Conservation (phyloP, 2,329 filamentous ascomycete species). For the Lecanicillium sp. region DNA sequence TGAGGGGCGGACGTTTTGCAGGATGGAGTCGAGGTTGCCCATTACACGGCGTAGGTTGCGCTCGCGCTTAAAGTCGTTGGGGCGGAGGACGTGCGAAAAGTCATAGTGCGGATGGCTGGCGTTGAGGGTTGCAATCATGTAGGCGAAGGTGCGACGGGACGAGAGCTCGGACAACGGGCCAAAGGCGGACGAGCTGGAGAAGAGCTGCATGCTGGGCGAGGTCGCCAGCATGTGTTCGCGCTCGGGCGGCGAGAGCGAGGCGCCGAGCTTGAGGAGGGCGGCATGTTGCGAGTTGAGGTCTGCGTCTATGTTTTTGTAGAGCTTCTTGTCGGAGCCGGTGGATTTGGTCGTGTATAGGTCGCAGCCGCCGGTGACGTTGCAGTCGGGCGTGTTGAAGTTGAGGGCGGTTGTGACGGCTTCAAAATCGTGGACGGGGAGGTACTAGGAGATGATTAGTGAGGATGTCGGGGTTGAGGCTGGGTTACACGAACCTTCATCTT, state of each 20-base stretch:
- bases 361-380: slow-evolving; percentile 85
- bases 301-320: slow-evolving; percentile 92
- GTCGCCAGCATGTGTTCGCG: slow-evolving; percentile 58
- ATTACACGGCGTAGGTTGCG: slow-evolving; percentile 72
- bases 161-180: slow-evolving; percentile 81
- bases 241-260: slow-evolving; percentile 77
- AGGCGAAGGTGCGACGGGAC: slow-evolving; percentile 87
- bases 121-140: slow-evolving; percentile 92
- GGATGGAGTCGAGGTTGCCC: slow-evolving; percentile 76
- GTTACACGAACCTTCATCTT: slow-evolving; percentile 29
- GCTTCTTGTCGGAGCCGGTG: slow-evolving; percentile 88
- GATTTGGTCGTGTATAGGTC: slow-evolving; percentile 98
- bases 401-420: slow-evolving; percentile 86
- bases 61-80: slow-evolving; percentile 83
- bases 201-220: slow-evolving; percentile 50
- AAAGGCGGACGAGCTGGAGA: slow-evolving; percentile 84
- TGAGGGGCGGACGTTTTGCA: slow-evolving; percentile 74
- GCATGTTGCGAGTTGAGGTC: slow-evolving; percentile 88
- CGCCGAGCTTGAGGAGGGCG: slow-evolving; percentile 75
- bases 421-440: slow-evolving; percentile 82
- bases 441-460: slow-evolving; percentile 45
- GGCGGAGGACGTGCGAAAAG: slow-evolving; percentile 85
- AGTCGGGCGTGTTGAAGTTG: slow-evolving; percentile 92
- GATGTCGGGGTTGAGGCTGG: not conserved
- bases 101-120: slow-evolving; percentile 89